phyloP scores from a whole-genome alignment of 495 filamentous ascomycete genomes.

The Trichoderma asperelloides region DNA sequence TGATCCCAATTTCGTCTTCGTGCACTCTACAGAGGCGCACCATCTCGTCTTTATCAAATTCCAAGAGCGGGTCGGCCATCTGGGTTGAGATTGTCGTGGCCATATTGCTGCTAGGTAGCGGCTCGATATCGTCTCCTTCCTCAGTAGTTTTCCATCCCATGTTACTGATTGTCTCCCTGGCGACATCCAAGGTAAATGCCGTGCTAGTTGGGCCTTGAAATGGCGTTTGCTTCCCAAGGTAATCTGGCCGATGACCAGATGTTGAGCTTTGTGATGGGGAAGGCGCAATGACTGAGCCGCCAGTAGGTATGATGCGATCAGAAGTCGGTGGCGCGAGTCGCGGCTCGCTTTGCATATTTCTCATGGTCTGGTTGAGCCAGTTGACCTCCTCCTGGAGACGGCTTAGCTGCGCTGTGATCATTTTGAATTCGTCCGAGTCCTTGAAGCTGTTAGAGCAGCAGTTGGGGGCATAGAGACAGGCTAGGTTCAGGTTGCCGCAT shows the following conservation, averaged over 20 bases:
- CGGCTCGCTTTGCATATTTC: slow-evolving; percentile 47
- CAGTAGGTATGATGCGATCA: slow-evolving; percentile 26
- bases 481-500: slow-evolving; percentile 72
- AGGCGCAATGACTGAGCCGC: slow-evolving; percentile 22
- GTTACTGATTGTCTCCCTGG: slow-evolving; percentile 74
- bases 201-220: slow-evolving; percentile 84
- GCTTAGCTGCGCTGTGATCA: slow-evolving; percentile 64
- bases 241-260: slow-evolving; percentile 19
- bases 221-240: slow-evolving; percentile 42
- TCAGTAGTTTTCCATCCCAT: slow-evolving; percentile 66
- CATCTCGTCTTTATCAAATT: slow-evolving; percentile 60
- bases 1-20: slow-evolving; percentile 76
- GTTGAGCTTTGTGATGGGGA: slow-evolving; percentile 27
- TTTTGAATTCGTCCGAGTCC: slow-evolving; percentile 79
- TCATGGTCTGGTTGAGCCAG: slow-evolving; percentile 59
- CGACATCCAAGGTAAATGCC: slow-evolving; percentile 77
- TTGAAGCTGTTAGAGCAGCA: slow-evolving; percentile 75
- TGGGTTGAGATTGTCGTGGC: slow-evolving; percentile 35
- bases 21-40: slow-evolving; percentile 61
- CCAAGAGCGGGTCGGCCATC: slow-evolving; percentile 61
- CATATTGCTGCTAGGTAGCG: slow-evolving; percentile 19
- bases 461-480: slow-evolving; percentile 85
- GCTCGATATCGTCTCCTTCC: slow-evolving; percentile 52
- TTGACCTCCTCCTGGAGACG: slow-evolving; percentile 81
- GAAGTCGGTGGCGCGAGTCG: slow-evolving; percentile 33